These are phyloP conservation scores for Caryopteris hybrid DNA, from an alignment of 305 asterid genomes.

Conservation along the genomic window DNA sequence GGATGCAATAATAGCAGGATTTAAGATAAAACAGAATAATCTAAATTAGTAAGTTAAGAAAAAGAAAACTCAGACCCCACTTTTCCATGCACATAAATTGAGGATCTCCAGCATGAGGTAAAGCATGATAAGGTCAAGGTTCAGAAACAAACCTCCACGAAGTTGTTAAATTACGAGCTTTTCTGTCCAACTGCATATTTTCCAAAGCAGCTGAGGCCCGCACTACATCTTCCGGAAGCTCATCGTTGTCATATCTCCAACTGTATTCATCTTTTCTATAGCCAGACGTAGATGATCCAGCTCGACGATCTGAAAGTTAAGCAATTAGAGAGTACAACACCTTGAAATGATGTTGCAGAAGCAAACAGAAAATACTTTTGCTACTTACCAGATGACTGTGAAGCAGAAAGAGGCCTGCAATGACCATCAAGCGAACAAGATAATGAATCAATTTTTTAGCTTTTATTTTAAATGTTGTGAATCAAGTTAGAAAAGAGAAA, in stretches of 20 bases:
- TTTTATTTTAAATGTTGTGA: neutral
- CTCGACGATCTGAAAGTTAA: constrained; percentile 68
- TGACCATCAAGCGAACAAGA: constrained; percentile 15
- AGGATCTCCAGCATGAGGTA: neutral
- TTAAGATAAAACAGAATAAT: neutral
- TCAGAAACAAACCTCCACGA: constrained; percentile 74
- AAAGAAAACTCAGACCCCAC: constrained; percentile 18
- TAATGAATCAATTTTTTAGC: neutral
- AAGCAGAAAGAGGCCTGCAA: constrained; percentile 65
- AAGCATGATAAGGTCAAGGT: constrained; percentile 5
- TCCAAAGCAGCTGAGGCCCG: constrained; percentile 84
- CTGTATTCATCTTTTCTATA: constrained; percentile 77
- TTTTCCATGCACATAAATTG: neutral
- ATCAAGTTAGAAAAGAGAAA: constrained; percentile 9
- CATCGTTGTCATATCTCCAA: constrained; percentile 75
- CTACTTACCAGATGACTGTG: constrained; percentile 69
- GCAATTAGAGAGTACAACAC: neutral
- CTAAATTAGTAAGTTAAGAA: neutral
- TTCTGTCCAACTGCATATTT: constrained; percentile 84
- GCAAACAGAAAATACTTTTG: constrained; percentile 8
- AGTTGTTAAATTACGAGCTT: constrained; percentile 62
- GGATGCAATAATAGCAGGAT: neutral
- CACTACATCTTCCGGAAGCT: constrained; percentile 57
- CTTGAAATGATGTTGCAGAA: neutral
- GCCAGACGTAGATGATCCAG: constrained; percentile 89